Evolutionary conservation across 2,329 filamentous ascomycete genomes (phyloP), one percentile per base, ranked within the genome.

Genomic region (Colletotrichum eleusines): DNA sequence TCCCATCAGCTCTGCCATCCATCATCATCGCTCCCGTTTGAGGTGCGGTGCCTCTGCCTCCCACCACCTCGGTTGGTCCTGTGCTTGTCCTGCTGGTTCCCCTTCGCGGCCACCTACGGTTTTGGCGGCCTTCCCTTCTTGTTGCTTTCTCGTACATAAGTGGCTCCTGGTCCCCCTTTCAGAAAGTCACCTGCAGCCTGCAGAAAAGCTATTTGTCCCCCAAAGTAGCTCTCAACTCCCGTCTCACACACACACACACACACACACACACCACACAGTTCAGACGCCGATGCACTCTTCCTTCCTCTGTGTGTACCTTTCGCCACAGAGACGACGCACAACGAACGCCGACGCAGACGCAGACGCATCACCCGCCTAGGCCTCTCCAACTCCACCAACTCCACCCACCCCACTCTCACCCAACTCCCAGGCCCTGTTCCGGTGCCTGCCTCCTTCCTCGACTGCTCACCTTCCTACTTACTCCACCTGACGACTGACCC

Each of bases 361-460:
- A 62, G 46, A 63, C 69, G 65, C 69, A 71, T 68, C 68, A 71
- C 54, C 69, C 69, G 69, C 44, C 64, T 59, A 63, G 68, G 35
- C 53, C 38, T 63, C 68, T 54, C 68, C 58, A 62, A 58, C 64
- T 59, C 63, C 63, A 61, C 67, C 67, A 62, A 63, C 67, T 62
- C 65, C 65, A 58, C 66, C 66, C 60, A 42, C n/a, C 58, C 57
- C 53, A 28, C 63, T 40, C 40, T n/a, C 40, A 6, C 40, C 8
- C 16, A n/a, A 48, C 42, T 44, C 53, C 66, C 48, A 50, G 33
- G 50, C 42, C 40, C 71, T n/a, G 44, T 46, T 61, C 61, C 46
- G 42, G 51, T 44, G 63, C 54, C 58, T 66, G 63, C 62, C 58
- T 66, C 66, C 65, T 72, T 63, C 69, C 62, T 73, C 60, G 63